Conservation (phyloP, 2,329 filamentous ascomycete species). For the Ceratocystis cacaofunesta region DNA sequence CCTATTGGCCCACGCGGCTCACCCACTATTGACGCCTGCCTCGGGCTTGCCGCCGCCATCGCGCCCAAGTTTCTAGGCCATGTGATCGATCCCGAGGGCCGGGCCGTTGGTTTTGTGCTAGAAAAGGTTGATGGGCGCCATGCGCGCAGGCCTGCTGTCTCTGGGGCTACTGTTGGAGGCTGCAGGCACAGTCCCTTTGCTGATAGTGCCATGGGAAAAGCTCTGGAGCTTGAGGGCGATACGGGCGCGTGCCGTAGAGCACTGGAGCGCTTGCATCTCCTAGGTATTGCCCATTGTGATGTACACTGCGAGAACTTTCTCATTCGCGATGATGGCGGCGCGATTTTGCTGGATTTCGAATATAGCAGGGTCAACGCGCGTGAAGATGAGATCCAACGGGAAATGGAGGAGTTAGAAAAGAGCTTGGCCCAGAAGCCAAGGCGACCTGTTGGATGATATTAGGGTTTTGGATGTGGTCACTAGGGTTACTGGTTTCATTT, state of each 20-base stretch:
- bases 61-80: constrained; percentile 8
- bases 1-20: not conserved
- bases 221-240: not conserved
- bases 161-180: too few species aligned
- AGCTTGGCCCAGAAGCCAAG: not conserved
- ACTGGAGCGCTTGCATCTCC: constrained; percentile 1
- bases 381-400: not conserved
- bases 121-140: not conserved
- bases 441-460: not conserved
- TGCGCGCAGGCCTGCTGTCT: not conserved
- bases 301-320: constrained; percentile 9
- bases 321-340: not conserved
- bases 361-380: not conserved
- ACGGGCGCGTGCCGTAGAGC: not conserved
- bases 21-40: not conserved
- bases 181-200: not conserved
- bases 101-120: constrained; percentile 4
- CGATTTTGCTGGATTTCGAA: constrained; percentile 7
- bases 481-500: not conserved
- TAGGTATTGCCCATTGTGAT: constrained; percentile 6
- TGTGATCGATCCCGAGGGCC: not conserved
- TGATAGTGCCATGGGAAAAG: not conserved
- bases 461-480: not conserved
- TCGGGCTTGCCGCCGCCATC: not conserved
- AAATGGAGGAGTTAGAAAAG: constrained; percentile 5